Base-by-base conservation (phyloP, 805 yeast species). In the Candida argentea region DNA sequence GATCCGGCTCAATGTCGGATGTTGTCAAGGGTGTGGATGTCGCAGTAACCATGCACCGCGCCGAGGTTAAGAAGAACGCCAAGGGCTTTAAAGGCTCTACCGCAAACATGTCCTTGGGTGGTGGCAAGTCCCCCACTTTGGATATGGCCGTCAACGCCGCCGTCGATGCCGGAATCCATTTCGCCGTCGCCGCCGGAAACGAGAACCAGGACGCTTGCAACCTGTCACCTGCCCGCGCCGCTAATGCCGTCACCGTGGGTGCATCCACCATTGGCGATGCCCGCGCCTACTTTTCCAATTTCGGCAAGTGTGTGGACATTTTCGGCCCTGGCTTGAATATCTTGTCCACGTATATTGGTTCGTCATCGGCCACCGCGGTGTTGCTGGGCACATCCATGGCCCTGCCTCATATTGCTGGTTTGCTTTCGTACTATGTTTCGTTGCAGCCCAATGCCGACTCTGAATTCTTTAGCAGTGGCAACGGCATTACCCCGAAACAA, bases 1-100 rank as follows among this genome's bases (percentile, higher is more conserved):
- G 93, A 41, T 73, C 84, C 6, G 94, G 94, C 48, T 59, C 82
- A 24, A 78, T 80, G 79, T 71, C 87, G 21, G 89, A 79, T 46
- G 87, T 83, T 31, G 71, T 83, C 37, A 77, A 78, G 61, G 95
- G 89, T 54, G 82, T 79, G 35, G 91, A 79, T 61, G 82, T 52
- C 47, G 94, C 89, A 35, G 86, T 89, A 29, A 74, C 77, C 39
- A 62, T 78, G 21, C 89, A 81, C 52, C 67, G 64, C 33, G 63
- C 51, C 19, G 73, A 68, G 16, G 68, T 22, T 26, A 42, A 46
- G 26, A 37, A 35, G 17, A 45, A 38, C 31, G 50, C 44, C 35
- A 49, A 55, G 40, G 71, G 71, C 14, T 70, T 64, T 55, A 70
- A 69, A 57, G 77, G 77, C 18, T 67, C 77, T 14, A 66, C 71